phyloP scores from a whole-genome alignment of 495 filamentous ascomycete genomes.

The Penicillium paradoxum region DNA sequence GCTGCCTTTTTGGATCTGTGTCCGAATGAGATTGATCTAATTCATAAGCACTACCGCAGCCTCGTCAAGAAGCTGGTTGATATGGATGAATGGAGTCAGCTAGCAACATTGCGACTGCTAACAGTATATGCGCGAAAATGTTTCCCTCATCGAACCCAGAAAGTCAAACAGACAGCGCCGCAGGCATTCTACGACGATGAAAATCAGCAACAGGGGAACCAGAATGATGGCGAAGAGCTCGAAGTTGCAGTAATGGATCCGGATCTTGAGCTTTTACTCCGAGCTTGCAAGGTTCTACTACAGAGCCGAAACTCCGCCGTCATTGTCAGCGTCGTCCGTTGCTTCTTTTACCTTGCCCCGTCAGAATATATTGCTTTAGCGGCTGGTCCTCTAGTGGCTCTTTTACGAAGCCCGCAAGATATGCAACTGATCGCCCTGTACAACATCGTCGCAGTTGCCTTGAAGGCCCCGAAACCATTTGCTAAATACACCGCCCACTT shows the following conservation, averaged over 20 bases:
- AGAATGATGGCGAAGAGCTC: constrained; percentile 46
- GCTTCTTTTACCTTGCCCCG: constrained; percentile 77
- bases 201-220: constrained; percentile 41
- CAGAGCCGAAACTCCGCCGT: constrained; percentile 92
- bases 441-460: constrained; percentile 86
- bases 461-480: constrained; percentile 68
- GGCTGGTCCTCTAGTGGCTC: constrained; percentile 77
- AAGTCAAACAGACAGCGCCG: constrained; percentile 46
- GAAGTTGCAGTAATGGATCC: constrained; percentile 64
- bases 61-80: constrained; percentile 88
- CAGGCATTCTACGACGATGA: constrained; percentile 77
- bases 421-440: constrained; percentile 84
- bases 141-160: constrained; percentile 68
- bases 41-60: constrained; percentile 83
- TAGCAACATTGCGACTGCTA: constrained; percentile 75
- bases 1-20: constrained; percentile 85
- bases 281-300: constrained; percentile 73
- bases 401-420: constrained; percentile 78
- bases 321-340: constrained; percentile 78
- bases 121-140: constrained; percentile 79
- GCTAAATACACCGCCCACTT: constrained; percentile 83
- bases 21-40: constrained; percentile 74
- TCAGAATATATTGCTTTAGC: constrained; percentile 62
- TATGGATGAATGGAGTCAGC: constrained; percentile 98
- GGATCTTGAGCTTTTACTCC: constrained; percentile 78